Evolutionary conservation across 306 rosid species (phyloP), one percentile per base, ranked within the genome.

Genomic region (Cicer arietinum): DNA sequence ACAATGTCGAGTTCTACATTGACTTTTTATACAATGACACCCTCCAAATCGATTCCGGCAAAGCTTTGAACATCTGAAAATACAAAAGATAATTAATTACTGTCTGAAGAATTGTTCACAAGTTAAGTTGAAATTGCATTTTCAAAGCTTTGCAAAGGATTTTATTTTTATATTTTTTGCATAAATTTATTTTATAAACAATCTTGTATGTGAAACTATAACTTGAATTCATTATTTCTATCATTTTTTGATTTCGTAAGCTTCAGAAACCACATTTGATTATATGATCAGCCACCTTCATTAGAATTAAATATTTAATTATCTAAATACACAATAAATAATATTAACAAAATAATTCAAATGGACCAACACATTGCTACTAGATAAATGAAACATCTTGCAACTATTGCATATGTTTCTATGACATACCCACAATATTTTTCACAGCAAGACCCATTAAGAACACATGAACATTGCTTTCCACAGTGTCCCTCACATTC

Each of bases 11-110:
- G 92, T 94, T 87, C 83, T 85, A 77, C 98, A 94, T 71, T 94
- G 97, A 82, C 97, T 85, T 76, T 87, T 94, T 12, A 81, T 87
- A 74, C 98, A 91, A 73, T 89, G 90, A 70, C 98, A 94, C 72
- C 97, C 97, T 83, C 97, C 82, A 73, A 91, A 94, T 22, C 97
- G 83, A 62, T 89, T 91, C 75, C 77, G 90, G 85, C 98, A 94
- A 42, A 85, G 78, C 82, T 88, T 90, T 63, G 90, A 89, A 80
- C 98, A 94, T 82, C 98, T 93, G 10, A 8, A 66, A 10, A 39
- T 70, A 42, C 30, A 63, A 68, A 73, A 74, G 16, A 20, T 41
- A 68, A 75, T 64, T 56, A 10, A 41, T 41, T 50, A 71, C 16
- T 47, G 57, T 60, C 72, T 44, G 45, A 9, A 43, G 7, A 42